Base-by-base conservation (phyloP, 441 rosid genomes). In the Manihot esculenta region DNA sequence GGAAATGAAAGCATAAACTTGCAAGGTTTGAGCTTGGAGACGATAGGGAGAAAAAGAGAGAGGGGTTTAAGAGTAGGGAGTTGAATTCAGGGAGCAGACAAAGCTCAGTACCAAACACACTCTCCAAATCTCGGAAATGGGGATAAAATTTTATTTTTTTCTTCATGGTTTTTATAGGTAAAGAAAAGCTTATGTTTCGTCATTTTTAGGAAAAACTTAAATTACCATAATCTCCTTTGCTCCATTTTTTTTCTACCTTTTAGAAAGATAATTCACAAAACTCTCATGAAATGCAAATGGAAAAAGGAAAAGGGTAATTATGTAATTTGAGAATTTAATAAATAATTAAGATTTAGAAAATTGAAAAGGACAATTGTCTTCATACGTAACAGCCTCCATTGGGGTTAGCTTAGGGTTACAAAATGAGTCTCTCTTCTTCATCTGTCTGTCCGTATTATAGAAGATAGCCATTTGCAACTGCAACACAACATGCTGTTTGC, bases 21-120 rank as follows among this genome's bases (percentile, higher is more conserved):
- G 41, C 42, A 74, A 83, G 76, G 81, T 76, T 67, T 64, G 76
- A 71, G 83, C 74, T 75, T 83, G 83, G 83, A 71, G 74, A 51
- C n/a, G 44, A 59, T 67, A 59, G 14, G 63, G 50, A 26, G 68
- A n/a, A n/a, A n/a, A n/a, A 24, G 42, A 35, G 41, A 35, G 41
- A 35, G 41, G 35, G 35, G 35, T 30, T 30, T 30, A 30, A 4
- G 35, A 30, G 35, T 30, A 30, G 14, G 75, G 69, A 78, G 71
- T 70, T 75, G 83, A 79, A 63, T n/a, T 51, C 23, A 50, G 66
- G 62, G 70, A 61, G 68, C 14, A 62, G 69, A 66, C 63, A 41
- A 62, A 24, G 23, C 8, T 10, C 35, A 55, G 67, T 66, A 24
- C 50, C 69, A 50, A 41, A n/a, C 57, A 45, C 71, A 45, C 15